Evolutionary conservation across 1,284 basidiomycete species (phyloP), one percentile per base, ranked within the genome.

Genomic region (Rhodofomes roseus): DNA sequence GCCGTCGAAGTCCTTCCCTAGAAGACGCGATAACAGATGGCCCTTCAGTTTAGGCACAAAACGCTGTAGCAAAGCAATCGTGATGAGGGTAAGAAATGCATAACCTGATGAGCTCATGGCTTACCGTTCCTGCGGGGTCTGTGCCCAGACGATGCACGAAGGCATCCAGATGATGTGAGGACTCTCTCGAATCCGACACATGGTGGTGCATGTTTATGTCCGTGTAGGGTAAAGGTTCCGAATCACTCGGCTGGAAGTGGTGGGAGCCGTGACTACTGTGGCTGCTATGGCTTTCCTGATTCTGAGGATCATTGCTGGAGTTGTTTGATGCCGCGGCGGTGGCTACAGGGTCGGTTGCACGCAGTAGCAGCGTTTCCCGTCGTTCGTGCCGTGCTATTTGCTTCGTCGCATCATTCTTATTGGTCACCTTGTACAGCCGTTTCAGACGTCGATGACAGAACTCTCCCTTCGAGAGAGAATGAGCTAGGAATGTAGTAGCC

Each of bases 361-460:
- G 31, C 31, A 5, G 31, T 11, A 44, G 43, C 12, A 44, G 4
- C 3, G 16, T 20, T 22, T 44, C 43, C 4, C 43, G 43, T 12
- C n/a, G 54, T 27, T 60, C 40, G 25, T 55, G 57, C 22, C n/a
- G 37, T 8, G 71, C 60, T 46, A 78, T 72, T 16, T 70, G 68
- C 0, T 18, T 9, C 0, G 59, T 44, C 14, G 65, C 61, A 9
- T 69, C 56, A 23, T 62, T 65, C 55, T 76, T 77, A 58, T 72
- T 73, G 6, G 69, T 73, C 7, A 62, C 60, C 2, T 54, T 40
- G 58, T 74, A 76, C 12, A 71, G 66, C 0, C 48, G 43, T 50
- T 79, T 79, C 2, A 73, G 65, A 7, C 56, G 51, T 7, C 68
- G 57, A 53, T 77, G 75, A 41, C 73, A 68, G 0, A 68, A 62